These are phyloP conservation scores for Eucalyptus globulus DNA, from an alignment of 345 rosid genomes.

Conservation along the genomic window DNA sequence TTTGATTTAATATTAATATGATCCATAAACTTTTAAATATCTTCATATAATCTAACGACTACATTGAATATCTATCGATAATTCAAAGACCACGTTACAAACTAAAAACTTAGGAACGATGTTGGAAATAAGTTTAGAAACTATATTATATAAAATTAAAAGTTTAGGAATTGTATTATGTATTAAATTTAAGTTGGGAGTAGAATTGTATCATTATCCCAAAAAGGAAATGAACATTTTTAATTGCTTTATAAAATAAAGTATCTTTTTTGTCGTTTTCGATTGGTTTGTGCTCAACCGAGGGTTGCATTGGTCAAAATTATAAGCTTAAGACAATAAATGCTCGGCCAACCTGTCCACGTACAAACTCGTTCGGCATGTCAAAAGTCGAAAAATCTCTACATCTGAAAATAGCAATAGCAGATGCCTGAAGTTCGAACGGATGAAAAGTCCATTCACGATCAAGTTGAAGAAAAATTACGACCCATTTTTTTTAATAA, in stretches of 20 bases:
- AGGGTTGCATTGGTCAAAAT: neutral
- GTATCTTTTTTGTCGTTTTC: neutral
- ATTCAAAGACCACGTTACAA: neutral
- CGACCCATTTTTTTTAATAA: too few species aligned
- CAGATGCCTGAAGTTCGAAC: neutral
- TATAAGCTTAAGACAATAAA: neutral
- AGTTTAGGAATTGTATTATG: accelerated
- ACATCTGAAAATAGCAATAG: neutral
- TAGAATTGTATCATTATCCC: neutral
- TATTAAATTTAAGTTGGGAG: neutral
- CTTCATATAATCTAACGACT: accelerated
- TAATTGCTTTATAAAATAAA: neutral
- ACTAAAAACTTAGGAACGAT: accelerated
- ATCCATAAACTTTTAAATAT: too few species aligned
- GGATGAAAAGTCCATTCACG: neutral
- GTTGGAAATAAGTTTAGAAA: neutral
- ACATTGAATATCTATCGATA: too few species aligned
- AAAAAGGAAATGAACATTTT: neutral
- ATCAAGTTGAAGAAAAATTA: too few species aligned
- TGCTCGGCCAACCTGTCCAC: neutral
- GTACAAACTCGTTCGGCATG: neutral
- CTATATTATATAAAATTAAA: neutral
- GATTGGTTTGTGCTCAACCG: neutral
- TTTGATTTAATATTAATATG: too few species aligned
- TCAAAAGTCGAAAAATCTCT: neutral